phyloP scores from a whole-genome alignment of 2,329 filamentous ascomycete species.

The Diaporthe australafricana region DNA sequence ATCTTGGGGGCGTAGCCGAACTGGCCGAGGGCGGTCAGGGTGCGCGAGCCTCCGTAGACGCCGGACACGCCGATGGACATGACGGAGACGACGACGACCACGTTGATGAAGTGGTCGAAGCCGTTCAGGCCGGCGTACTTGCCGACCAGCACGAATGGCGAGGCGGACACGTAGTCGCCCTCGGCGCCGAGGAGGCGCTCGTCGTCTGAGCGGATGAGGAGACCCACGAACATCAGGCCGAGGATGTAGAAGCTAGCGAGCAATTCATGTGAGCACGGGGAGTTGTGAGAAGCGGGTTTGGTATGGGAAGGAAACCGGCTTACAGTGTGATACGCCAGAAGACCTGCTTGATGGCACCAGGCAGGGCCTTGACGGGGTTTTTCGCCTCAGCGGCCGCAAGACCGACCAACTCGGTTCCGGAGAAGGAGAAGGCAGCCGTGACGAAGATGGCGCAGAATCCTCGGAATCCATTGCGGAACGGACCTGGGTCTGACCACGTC shows the following conservation, averaged over 20 bases:
- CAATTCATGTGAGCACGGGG: not conserved
- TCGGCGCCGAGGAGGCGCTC: constrained; percentile 58
- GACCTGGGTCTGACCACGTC: constrained; percentile 62
- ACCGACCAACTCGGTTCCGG: constrained; percentile 79
- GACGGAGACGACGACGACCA: constrained; percentile 68
- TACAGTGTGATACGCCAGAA: constrained; percentile 66
- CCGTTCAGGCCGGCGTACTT: constrained; percentile 63
- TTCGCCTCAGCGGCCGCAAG: constrained; percentile 77
- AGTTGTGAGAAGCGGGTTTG: too few relatives aligned
- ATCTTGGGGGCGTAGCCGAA: constrained; percentile 68
- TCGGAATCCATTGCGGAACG: constrained; percentile 80
- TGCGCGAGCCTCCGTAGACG: constrained; percentile 70
- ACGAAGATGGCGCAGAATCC: constrained; percentile 80
- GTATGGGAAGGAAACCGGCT: not conserved
- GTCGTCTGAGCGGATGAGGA: constrained; percentile 61
- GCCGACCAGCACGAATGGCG: constrained; percentile 69
- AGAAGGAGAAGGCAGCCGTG: constrained; percentile 79
- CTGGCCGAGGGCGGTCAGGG: constrained; percentile 68
- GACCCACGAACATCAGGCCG: constrained; percentile 63
- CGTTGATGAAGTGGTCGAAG: constrained; percentile 69
- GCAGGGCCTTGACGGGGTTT: constrained; percentile 79
- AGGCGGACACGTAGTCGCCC: constrained; percentile 57
- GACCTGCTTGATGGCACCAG: constrained; percentile 85
- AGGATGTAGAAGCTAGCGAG: constrained; percentile 59
- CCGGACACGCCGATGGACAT: constrained; percentile 69